Evolutionary conservation across 768 basidiomycete genomes (phyloP).

Genomic region (Rhizopogon vinicolor): DNA sequence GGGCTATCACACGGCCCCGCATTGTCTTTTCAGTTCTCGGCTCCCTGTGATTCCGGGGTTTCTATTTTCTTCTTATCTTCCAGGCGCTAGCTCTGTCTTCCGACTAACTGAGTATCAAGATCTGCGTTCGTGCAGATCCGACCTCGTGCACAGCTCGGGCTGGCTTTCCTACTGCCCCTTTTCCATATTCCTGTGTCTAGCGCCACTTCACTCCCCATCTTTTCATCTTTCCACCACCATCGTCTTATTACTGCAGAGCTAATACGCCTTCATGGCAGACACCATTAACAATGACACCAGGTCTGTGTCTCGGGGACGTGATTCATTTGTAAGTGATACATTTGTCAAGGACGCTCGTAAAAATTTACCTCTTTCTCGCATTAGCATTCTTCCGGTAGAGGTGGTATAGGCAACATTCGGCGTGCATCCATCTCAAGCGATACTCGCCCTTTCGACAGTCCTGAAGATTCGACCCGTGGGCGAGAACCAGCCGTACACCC

Average conservation of each 20-base stretch:
- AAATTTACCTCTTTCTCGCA: neutral
- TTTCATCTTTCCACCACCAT: neutral
- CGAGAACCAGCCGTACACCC: constrained; percentile 45
- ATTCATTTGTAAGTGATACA: constrained; percentile 43
- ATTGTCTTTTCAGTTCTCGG: neutral
- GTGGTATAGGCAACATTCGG: constrained; percentile 67
- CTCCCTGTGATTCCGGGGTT: neutral
- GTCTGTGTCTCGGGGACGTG: constrained; percentile 56
- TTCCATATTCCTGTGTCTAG: neutral
- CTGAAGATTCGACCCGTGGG: constrained; percentile 62
- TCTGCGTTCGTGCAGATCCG: neutral
- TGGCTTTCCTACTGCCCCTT: neutral
- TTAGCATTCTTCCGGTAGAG: constrained; percentile 59
- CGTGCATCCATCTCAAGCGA: constrained; percentile 43
- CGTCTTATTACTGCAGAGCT: neutral
- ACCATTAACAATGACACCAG: constrained; percentile 28
- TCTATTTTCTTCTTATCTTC: constrained; percentile 1
- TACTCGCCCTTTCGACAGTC: constrained; percentile 33
- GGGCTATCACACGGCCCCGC: neutral
- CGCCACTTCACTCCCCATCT: neutral
- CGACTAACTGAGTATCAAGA: neutral
- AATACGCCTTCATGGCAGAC: constrained; percentile 19
- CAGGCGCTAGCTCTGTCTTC: neutral
- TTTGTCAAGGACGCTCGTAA: constrained; percentile 2
- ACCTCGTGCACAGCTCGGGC: neutral